Evolutionary conservation across 129 eudicot species (phyloP), one percentile per base, ranked within the genome.

Genomic region (Rutidosis leptorrhynchoides): DNA sequence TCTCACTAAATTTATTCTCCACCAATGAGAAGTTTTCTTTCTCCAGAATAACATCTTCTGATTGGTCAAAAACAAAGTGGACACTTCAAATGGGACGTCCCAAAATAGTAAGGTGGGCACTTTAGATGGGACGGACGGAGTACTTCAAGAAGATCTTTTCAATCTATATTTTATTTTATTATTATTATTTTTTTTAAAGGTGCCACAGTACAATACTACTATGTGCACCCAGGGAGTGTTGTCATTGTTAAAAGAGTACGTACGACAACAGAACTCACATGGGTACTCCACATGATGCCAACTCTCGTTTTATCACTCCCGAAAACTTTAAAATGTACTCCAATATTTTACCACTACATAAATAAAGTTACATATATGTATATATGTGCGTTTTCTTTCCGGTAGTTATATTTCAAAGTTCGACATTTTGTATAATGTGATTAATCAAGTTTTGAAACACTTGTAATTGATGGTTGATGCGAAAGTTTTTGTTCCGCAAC

Each of bases 191-290:
- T n/a, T n/a, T n/a, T n/a, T n/a, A 66, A 65, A 65, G 71, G 43
- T 48, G 20, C 29, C 71, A 49, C 17, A 27, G 29, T 66, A 20
- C 59, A 30, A 32, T 61, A 32, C 49, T 61, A 61, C 16, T 28
- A 11, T 49, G 60, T 28, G 60, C 19, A 65, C 11, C 40, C 70
- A 46, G 70, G 15, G 16, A 48, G 71, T 66, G 55, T 35, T 35
- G 54, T 68, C 63, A 24, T 68, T 37, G 35, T 22, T 55, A 55
- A 23, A 23, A 35, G 19, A 27, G 73, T 68, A 68, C 73, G 73
- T 55, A 68, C 65, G 23, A 7, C 64, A 68, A 27, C 64, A 68
- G 73, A 56, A n/a, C 7, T 55, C 73, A 55, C 73, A 68, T 68
- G 73, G 73, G 64, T 55, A 20, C 25, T 23, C 72, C 20, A 23